Evolutionary conservation across 2,329 filamentous ascomycete genomes (phyloP), one percentile per base, ranked within the genome.

Genomic region (Sclerotinia minor): DNA sequence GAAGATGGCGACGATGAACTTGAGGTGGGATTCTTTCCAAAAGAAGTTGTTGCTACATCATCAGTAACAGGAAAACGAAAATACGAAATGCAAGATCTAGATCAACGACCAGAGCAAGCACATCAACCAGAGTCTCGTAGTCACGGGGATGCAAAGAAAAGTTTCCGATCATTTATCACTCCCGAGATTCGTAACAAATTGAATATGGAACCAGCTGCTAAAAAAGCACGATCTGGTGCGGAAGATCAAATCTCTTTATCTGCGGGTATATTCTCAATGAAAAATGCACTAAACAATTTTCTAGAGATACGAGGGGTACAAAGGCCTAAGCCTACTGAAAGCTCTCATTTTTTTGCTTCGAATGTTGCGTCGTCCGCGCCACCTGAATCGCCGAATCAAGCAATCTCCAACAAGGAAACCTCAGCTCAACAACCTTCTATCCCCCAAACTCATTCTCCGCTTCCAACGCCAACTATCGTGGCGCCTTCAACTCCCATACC

Each of bases 201-300:
- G 29, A 67, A 41, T 44, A 64, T 66, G 26, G 54, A 57, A 21
- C 26, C 65, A 44, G 32, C 45, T 32, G 49, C 54, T 24, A 26
- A 71, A 50, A 68, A 64, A 72, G 50, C 75, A 5, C 73, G 76
- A 44, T 50, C 75, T 21, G 70, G 76, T 32, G 54, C 47, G 2
- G 41, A 64, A 17, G 29, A 50, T 24, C 21, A 38, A 63, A 26
- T 2, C 13, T 63, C 32, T 19, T 4, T 71, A 21, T 44, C 74
- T 9, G 71, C 69, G 44, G 72, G 67, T n/a, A 50, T 61, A 45
- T 81, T 82, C 72, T 81, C 80, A 70, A 79, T 79, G 35, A 77
- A 72, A 15, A 77, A 76, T 11, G 81, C 82, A 4, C 72, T 87
- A 41, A 78, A 81, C 6, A 81, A 79, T 38, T 87, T 85, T 71